Conservation (phyloP, 192 early-diverging fungal species). For the Funneliformis geosporum region DNA sequence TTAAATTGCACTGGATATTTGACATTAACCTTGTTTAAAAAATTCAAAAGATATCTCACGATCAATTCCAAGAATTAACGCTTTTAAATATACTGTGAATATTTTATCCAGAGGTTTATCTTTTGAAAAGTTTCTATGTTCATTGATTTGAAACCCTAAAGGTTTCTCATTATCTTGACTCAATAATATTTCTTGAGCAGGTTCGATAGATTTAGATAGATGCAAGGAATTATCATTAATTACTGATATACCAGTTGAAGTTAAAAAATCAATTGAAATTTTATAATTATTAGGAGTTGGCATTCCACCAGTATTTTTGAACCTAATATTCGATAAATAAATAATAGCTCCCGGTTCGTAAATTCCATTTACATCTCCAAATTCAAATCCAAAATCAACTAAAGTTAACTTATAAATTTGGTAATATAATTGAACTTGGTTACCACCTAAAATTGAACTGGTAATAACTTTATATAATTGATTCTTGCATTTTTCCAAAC, state of each 20-base stretch:
- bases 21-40: not conserved
- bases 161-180: not conserved
- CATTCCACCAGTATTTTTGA: not conserved
- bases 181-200: not conserved
- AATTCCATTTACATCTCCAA: not conserved
- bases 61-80: not conserved
- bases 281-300: not conserved
- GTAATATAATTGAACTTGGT: not conserved
- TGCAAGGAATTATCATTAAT: not conserved
- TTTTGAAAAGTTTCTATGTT: not conserved
- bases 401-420: not conserved
- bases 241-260: not conserved
- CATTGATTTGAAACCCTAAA: not conserved
- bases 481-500: not conserved
- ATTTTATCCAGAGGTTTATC: not conserved
- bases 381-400: not conserved
- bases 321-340: not conserved
- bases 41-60: not conserved
- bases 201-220: not conserved
- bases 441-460: not conserved
- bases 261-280: not conserved
- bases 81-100: not conserved
- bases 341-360: not conserved
- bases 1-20: not conserved
- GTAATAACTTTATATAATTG: not conserved